Evolutionary conservation across 768 basidiomycete species (phyloP).

Genomic region (Austroboletus eburneus): DNA sequence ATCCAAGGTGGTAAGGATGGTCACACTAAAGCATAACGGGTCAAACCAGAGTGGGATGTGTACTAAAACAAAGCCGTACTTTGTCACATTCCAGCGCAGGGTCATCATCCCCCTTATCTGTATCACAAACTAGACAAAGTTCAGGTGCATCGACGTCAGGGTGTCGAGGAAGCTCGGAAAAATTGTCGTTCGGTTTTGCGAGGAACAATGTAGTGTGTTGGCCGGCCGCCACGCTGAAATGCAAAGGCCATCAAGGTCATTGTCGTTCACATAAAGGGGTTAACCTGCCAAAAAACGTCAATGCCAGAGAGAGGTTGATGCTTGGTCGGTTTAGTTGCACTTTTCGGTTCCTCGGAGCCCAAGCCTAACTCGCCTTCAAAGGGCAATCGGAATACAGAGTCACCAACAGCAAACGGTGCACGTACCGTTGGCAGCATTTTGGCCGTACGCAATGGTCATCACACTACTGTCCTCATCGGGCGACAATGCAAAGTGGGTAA

Average conservation of each 20-base stretch:
- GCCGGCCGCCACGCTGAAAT: constrained; percentile 69
- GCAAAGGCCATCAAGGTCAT: background rate
- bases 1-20: constrained; percentile 78
- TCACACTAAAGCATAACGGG: constrained; percentile 61
- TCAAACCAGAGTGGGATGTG: background rate
- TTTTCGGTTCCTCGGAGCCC: constrained; percentile 78
- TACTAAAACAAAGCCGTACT: constrained; percentile 36
- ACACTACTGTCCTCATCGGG: constrained; percentile 68
- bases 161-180: constrained; percentile 76
- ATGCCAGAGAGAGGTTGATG: constrained; percentile 71
- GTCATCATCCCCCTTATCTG: constrained; percentile 69
- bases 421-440: constrained; percentile 80
- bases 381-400: background rate
- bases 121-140: constrained; percentile 66
- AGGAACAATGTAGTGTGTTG: constrained; percentile 87
- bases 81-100: constrained; percentile 88
- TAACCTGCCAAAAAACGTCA: constrained; percentile 60
- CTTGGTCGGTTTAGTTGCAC: constrained; percentile 75
- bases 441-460: constrained; percentile 85
- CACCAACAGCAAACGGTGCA: background rate
- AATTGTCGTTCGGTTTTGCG: constrained; percentile 66
- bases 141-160: constrained; percentile 72
- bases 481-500: constrained; percentile 80
- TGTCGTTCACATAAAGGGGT: too few relatives aligned
- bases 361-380: constrained; percentile 70